Percentiles rank a stretch among this genome's conserved stretches.
Evolutionary conservation across 805 yeast species (phyloP).

Genomic region (Ogataea wickerhamii): DNA sequence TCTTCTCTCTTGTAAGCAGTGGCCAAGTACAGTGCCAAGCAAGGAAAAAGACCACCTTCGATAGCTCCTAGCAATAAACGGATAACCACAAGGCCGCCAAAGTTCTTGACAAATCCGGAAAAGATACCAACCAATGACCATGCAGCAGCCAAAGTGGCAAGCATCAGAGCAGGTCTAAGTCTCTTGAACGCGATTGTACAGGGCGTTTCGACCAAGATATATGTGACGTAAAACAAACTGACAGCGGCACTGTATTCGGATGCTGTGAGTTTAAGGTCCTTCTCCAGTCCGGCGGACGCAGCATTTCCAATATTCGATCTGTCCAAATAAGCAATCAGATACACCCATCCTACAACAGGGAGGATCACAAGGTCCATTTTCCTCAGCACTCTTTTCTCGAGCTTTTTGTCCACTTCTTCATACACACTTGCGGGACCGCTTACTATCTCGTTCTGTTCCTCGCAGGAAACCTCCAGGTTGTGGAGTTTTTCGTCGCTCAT

Average conservation of each 20-base stretch:
- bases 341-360: slow-evolving; percentile 31
- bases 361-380: not conserved
- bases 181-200: slow-evolving; percentile 35
- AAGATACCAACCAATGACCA: slow-evolving; percentile 39
- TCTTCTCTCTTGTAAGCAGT: slow-evolving; percentile 41
- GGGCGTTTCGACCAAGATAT: slow-evolving; percentile 39
- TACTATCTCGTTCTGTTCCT: too few relatives aligned
- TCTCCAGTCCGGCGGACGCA: slow-evolving; percentile 1
- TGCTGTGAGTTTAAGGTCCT: slow-evolving; percentile 28
- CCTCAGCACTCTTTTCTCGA: not conserved
- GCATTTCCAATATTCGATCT: slow-evolving; percentile 45
- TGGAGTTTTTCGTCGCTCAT: not conserved
- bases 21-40: not conserved
- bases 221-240: slow-evolving; percentile 45
- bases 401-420: not conserved
- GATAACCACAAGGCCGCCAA: slow-evolving; percentile 41
- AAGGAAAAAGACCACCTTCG: slow-evolving; percentile 44
- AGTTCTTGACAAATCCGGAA: slow-evolving; percentile 40
- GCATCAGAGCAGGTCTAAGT: slow-evolving; percentile 24
- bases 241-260: slow-evolving; percentile 41
- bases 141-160: slow-evolving; percentile 30
- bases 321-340: slow-evolving; percentile 47
- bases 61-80: slow-evolving; percentile 49
- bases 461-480: not conserved
- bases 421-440: not conserved